Conservation (phyloP, 2,329 filamentous ascomycete species). For the Phialemoniopsis sp. region DNA sequence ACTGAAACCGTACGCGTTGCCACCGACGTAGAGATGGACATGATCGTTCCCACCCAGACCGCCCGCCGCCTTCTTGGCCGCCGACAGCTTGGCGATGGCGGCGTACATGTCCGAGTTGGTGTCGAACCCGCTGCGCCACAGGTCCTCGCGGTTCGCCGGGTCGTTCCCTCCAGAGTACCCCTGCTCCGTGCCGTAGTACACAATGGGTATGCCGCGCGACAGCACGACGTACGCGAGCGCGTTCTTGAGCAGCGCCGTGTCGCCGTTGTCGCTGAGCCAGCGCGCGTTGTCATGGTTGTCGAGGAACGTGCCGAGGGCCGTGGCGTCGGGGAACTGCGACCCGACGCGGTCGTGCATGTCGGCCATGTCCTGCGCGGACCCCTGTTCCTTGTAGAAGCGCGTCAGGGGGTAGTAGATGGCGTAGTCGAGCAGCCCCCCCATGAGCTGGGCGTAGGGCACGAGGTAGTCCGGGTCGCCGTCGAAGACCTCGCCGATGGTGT, state of each 20-base stretch:
- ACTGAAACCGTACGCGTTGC: constrained; percentile 39
- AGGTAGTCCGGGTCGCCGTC: constrained; percentile 48
- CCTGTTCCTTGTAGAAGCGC: background rate
- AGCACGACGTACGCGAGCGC: constrained; percentile 59
- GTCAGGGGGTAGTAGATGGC: constrained; percentile 39
- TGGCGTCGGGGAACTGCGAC: constrained; percentile 34
- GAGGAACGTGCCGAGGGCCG: constrained; percentile 44
- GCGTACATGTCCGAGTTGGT: constrained; percentile 41
- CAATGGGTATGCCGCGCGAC: constrained; percentile 46
- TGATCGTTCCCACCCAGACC: constrained; percentile 39
- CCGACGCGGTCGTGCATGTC: constrained; percentile 13
- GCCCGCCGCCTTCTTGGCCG: constrained; percentile 24
- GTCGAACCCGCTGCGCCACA: constrained; percentile 50
- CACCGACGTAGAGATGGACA: constrained; percentile 32
- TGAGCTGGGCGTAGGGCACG: constrained; percentile 45
- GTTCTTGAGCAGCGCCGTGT: constrained; percentile 55
- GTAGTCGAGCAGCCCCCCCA: constrained; percentile 59
- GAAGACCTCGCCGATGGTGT: constrained; percentile 57
- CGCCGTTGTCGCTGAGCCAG: constrained; percentile 45
- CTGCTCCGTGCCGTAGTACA: constrained; percentile 65
- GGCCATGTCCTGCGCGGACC: too few relatives aligned
- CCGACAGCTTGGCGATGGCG: constrained; percentile 27
- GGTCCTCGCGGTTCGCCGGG: constrained; percentile 50
- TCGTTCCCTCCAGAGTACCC: constrained; percentile 45
- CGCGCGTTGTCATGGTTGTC: constrained; percentile 58